Conservation (phyloP, 2,329 filamentous ascomycete species). For the Teratosphaeria nubilosa region DNA sequence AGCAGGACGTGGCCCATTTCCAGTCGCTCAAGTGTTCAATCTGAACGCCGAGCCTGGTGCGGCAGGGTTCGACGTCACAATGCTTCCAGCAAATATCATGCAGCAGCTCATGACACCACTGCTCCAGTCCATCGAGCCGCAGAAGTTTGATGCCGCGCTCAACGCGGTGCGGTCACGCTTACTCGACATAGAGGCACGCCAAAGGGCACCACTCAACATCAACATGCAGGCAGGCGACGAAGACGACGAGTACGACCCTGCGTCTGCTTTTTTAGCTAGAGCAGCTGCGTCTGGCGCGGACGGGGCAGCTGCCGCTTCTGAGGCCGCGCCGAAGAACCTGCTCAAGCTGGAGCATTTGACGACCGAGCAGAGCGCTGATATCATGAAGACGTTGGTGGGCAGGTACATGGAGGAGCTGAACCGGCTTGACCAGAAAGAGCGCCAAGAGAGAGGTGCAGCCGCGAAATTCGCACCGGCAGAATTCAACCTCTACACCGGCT, state of each 20-base stretch:
- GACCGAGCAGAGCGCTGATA: background rate
- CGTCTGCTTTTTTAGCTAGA: conserved; percentile 7
- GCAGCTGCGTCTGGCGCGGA: background rate
- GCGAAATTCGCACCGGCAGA: background rate
- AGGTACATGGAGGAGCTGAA: background rate
- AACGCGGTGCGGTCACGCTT: conserved; percentile 44
- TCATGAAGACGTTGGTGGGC: background rate
- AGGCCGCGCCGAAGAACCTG: background rate
- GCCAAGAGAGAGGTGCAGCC: background rate
- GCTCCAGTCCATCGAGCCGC: conserved; percentile 59
- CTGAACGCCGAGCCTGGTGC: conserved; percentile 66
- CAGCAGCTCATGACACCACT: conserved; percentile 74
- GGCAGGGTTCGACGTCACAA: conserved; percentile 71
- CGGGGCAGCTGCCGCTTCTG: background rate
- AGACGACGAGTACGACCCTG: conserved; percentile 16
- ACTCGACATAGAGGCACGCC: conserved; percentile 22
- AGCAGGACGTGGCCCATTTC: conserved; percentile 55
- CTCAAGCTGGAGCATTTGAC: background rate
- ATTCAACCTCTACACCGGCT: background rate
- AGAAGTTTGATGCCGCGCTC: conserved; percentile 61
- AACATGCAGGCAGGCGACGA: background rate
- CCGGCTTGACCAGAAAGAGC: background rate
- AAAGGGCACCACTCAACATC: background rate
- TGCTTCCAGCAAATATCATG: conserved; percentile 64
- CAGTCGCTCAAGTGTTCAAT: conserved; percentile 75